Conservation (phyloP, 2,329 filamentous ascomycete species). For the Trichothecium roseum region DNA sequence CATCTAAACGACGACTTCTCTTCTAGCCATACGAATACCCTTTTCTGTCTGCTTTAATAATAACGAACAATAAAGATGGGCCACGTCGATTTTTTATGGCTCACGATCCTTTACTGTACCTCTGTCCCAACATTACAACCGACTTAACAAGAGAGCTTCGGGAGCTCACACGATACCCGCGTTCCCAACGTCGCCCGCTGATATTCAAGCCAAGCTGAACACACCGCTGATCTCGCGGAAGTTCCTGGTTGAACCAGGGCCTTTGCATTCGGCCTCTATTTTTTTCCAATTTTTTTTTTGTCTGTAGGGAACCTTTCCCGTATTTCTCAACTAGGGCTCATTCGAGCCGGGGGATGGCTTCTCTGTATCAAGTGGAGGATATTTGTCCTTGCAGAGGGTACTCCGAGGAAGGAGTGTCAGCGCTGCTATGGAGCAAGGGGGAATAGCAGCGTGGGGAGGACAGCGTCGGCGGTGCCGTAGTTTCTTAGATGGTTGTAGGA, state of each 20-base stretch:
- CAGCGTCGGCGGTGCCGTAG: background rate
- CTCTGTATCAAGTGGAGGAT: background rate
- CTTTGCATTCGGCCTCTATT: background rate
- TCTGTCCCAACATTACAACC: background rate
- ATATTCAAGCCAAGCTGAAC: no score
- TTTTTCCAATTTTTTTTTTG: slow-evolving; percentile 7
- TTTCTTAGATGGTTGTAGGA: no score
- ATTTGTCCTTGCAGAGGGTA: background rate
- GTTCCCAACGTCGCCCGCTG: no score
- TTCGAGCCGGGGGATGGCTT: background rate
- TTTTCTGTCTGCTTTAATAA: slow-evolving; percentile 19
- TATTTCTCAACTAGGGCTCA: slow-evolving; percentile 19
- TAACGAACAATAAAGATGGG: slow-evolving; percentile 25
- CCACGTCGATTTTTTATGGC: slow-evolving; percentile 22
- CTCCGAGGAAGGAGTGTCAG: background rate
- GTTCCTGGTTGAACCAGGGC: background rate
- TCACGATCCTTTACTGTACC: slow-evolving; percentile 21
- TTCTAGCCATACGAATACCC: slow-evolving; percentile 31
- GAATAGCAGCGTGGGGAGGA: background rate
- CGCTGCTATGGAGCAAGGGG: background rate
- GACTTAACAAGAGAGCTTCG: slow-evolving; percentile 1
- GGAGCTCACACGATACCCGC: slow-evolving; percentile 5
- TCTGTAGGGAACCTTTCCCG: slow-evolving; percentile 19
- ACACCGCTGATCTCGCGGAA: no score
- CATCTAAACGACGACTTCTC: slow-evolving; percentile 57